Percentiles rank a stretch among this genome's conserved stretches.
phyloP scores from a whole-genome alignment of 1,284 basidiomycete genomes.

The Gymnopus androsaceus region DNA sequence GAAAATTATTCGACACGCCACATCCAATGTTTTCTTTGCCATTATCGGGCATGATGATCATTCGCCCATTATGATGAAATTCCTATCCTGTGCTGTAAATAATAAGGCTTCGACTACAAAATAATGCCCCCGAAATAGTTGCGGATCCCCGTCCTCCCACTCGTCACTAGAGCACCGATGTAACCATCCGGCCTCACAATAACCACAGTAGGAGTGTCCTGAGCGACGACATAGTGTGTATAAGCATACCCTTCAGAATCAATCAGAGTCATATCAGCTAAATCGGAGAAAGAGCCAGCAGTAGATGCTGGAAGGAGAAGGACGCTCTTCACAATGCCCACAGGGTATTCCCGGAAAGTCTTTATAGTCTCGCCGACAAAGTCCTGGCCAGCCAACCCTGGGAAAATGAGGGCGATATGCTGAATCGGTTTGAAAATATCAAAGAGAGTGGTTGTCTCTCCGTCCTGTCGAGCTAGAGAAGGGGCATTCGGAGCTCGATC shows the following conservation, averaged over 20 bases:
- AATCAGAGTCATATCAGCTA: no score
- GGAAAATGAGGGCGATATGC: conserved; percentile 20
- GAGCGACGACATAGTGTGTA: no score
- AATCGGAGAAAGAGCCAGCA: no score
- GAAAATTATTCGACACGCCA: no score
- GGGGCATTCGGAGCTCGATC: conserved; percentile 37
- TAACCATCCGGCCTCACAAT: no score
- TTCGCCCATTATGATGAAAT: no score
- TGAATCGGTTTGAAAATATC: conserved; percentile 7
- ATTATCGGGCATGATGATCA: no score
- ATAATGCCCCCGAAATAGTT: not conserved
- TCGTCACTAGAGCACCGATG: no score
- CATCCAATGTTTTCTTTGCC: no score
- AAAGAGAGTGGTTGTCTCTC: conserved; percentile 13
- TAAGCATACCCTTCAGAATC: no score
- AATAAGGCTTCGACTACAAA: not conserved
- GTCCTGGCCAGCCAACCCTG: not conserved
- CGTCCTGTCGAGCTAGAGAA: conserved; percentile 18
- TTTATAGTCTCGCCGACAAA: not conserved
- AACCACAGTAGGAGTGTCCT: no score
- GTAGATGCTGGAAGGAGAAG: not conserved
- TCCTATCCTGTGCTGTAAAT: no score
- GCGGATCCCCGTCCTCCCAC: not conserved
- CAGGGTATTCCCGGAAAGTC: not conserved
- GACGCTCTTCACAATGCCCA: not conserved